Percentiles rank a stretch among this genome's conserved stretches.
Conservation (phyloP, 306 rosid species). For the Senna tora region DNA sequence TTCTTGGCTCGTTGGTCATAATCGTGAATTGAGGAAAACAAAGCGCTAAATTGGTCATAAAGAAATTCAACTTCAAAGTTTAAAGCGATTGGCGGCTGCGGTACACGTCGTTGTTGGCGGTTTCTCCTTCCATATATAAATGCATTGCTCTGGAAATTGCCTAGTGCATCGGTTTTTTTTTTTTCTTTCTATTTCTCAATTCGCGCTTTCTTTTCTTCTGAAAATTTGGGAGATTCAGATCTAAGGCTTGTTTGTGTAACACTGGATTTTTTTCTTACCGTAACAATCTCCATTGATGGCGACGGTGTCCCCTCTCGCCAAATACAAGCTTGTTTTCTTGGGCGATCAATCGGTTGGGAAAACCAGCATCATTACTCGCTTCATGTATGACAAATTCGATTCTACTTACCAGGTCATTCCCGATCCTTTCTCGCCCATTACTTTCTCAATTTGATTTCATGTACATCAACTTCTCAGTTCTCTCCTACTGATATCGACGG, state of each 20-base stretch:
- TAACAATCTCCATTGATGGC: constrained; percentile 50
- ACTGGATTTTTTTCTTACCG: constrained; percentile 8
- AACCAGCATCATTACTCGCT: constrained; percentile 96
- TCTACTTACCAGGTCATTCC: constrained; percentile 79
- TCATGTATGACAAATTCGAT: constrained; percentile 96
- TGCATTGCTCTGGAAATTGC: constrained; percentile 39
- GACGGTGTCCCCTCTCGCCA: constrained; percentile 94
- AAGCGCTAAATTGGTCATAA: constrained; percentile 26
- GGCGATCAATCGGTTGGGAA: constrained; percentile 96
- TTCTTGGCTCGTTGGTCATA: neutral
- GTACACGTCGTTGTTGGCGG: constrained; percentile 69
- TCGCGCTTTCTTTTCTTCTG: constrained; percentile 4
- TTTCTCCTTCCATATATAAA: constrained; percentile 48
- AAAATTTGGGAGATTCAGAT: constrained; percentile 52
- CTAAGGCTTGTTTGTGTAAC: constrained; percentile 15
- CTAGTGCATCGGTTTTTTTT: neutral
- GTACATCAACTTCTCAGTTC: neutral
- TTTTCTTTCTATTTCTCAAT: constrained; percentile 6
- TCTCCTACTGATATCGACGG: neutral
- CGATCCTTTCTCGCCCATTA: neutral
- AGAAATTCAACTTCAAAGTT: constrained; percentile 12
- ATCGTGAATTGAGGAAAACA: neutral
- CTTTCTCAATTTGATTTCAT: neutral
- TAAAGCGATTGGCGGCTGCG: constrained; percentile 26
- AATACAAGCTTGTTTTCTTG: constrained; percentile 62